A percentile compares a stretch with the other conserved stretches of the same genome.
phyloP scores from a whole-genome alignment of 208 protist species.

The Histomonas meleagridis region DNA sequence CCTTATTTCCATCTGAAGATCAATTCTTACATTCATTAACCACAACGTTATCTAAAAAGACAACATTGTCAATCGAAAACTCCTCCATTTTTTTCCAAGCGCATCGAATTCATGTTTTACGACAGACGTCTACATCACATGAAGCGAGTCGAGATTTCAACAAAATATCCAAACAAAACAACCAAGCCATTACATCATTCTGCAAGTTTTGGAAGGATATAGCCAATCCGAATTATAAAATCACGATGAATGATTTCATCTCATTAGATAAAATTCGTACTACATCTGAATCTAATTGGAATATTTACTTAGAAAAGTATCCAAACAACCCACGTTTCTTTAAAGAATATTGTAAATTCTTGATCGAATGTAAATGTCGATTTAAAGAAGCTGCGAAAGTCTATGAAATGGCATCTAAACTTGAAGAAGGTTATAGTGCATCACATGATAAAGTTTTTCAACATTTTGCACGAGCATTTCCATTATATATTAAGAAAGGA shows the following conservation, averaged over 20 bases:
- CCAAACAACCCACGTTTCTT: slow-evolving; percentile 10
- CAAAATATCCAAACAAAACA: neutral
- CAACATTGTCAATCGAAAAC: neutral
- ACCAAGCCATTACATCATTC: neutral
- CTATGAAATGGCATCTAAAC: neutral
- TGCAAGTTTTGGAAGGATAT: neutral
- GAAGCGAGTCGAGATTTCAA: neutral
- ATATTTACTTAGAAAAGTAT: neutral
- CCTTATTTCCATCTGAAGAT: neutral
- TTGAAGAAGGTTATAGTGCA: neutral
- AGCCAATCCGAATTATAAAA: neutral
- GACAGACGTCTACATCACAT: neutral
- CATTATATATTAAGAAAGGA: neutral
- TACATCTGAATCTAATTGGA: neutral
- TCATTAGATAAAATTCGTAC: neutral
- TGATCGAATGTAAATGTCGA: neutral
- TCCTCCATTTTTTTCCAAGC: neutral
- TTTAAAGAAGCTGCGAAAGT: neutral
- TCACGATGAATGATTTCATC: neutral
- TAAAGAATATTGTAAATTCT: neutral
- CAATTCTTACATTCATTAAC: neutral
- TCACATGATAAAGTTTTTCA: neutral
- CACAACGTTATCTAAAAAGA: neutral
- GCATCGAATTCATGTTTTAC: neutral
- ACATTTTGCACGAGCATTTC: neutral